Evolutionary conservation across 225 moss, liverwort and hornwort species (phyloP), one percentile per base, ranked within the genome.

Genomic region (Marchantia polymorpha): DNA sequence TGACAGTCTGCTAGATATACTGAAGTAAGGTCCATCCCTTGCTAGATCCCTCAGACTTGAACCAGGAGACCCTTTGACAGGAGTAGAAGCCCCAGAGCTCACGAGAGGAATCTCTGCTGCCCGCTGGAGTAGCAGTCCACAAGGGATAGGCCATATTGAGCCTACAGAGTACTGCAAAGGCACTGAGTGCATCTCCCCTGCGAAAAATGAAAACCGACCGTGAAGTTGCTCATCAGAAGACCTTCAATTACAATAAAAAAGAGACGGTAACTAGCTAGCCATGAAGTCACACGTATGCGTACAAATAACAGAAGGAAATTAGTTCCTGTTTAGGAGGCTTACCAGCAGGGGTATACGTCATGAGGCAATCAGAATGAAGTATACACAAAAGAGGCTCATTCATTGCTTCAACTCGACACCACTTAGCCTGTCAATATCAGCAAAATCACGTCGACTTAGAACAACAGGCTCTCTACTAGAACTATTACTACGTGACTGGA

Each of bases 331-430:
- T 11, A 59, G 78, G 73, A 25, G 61, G 60, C 84, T 84, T 82
- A 90, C 90, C 99, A 7, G 93, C 88, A 10, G 99, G 95, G 19
- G 90, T 91, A 63, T 91, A 99, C 8, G 93, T 89, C 65, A 86
- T 90, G 12, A 99, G 87, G 48, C 89, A 99, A 89, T 94, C 91
- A 10, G 95, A 89, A 82, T 99, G 93, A 16, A 99, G 88, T 52
- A 99, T 92, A 72, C 99, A 95, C n/a, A 99, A 81, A 77, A 95
- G 83, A 63, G 99, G 94, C 83, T 99, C 92, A 78, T 88, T 91
- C 81, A 84, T 91, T 30, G 87, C 90, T 73, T 90, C 88, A 85
- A 99, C 89, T 72, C 92, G 91, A 88, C 93, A 95, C 99, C 99
- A 99, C 81, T 95, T 93, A 29, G 93, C 99, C 92, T 90, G 86